Percentiles rank a stretch among this genome's conserved stretches.
phyloP scores from a whole-genome alignment of 805 yeast species.

The Wickerhamomyces rabaulensis region DNA sequence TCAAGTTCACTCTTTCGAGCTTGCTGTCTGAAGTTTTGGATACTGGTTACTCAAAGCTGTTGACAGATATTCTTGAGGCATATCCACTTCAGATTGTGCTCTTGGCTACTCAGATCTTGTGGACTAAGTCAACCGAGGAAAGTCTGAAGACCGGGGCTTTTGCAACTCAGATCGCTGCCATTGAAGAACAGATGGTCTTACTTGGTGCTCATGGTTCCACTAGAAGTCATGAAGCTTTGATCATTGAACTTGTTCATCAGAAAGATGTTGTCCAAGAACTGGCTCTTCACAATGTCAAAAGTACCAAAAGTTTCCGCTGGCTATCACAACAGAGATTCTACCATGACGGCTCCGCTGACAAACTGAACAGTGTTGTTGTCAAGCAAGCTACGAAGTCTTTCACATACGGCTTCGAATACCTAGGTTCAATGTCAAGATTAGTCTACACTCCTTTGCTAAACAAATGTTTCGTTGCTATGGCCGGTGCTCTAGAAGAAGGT shows the following conservation, averaged over 20 bases:
- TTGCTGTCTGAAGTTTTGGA: constrained; percentile 28
- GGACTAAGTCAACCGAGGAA: constrained; percentile 43
- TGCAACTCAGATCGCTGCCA: constrained; percentile 19
- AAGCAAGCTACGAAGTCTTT: constrained; percentile 48
- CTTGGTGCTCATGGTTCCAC: constrained; percentile 35
- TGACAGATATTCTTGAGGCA: constrained; percentile 30
- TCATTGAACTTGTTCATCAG: constrained; percentile 65
- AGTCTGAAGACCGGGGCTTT: constrained; percentile 13
- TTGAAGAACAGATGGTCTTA: neutral
- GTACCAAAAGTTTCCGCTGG: constrained; percentile 38
- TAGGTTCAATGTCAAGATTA: constrained; percentile 67
- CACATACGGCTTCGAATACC: constrained; percentile 74
- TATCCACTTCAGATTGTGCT: constrained; percentile 54
- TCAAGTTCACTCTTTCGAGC: constrained; percentile 42
- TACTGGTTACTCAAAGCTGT: constrained; percentile 9
- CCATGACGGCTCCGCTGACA: constrained; percentile 17
- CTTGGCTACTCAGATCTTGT: constrained; percentile 50
- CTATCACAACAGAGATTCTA: constrained; percentile 45
- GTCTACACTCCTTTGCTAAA: constrained; percentile 74
- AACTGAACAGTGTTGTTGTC: constrained; percentile 34
- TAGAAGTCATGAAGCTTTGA: constrained; percentile 50
- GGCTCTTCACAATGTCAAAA: constrained; percentile 6
- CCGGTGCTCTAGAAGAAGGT: constrained; percentile 66
- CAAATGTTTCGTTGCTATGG: constrained; percentile 59
- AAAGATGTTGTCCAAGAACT: constrained; percentile 32